Conservation (phyloP, 2,329 filamentous ascomycete genomes). For the Chaetothyriales sp. region DNA sequence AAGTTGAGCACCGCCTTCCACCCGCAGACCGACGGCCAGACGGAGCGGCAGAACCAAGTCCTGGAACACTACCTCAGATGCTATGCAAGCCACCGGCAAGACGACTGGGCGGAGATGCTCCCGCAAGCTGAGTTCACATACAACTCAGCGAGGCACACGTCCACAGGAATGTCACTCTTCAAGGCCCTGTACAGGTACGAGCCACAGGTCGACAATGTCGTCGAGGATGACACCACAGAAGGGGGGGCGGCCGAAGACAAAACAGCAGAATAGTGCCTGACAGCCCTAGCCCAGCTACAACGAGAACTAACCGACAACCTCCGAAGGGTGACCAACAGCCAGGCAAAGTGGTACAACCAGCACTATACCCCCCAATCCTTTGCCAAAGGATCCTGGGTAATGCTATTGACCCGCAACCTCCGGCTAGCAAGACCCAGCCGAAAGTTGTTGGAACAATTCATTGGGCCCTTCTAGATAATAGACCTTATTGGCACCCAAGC, state of each 20-base stretch:
- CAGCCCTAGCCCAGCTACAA: no score
- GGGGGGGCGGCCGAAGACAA: no score
- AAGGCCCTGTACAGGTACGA: not conserved
- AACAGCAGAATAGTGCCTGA: no score
- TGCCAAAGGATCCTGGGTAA: not conserved
- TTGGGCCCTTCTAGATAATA: not conserved
- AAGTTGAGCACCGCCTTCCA: constrained; percentile 5
- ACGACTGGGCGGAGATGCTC: constrained; percentile 1
- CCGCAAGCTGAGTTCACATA: not conserved
- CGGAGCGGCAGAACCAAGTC: constrained; percentile 4
- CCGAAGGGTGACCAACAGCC: no score
- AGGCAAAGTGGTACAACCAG: not conserved
- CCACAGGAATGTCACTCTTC: not conserved
- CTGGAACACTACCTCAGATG: constrained; percentile 5
- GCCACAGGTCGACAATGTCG: not conserved
- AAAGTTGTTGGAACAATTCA: not conserved
- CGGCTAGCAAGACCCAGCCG: not conserved
- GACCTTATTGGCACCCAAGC: not conserved
- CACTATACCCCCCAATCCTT: not conserved
- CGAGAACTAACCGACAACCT: no score
- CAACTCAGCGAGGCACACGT: not conserved
- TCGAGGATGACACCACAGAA: no score
- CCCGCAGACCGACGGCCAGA: no score
- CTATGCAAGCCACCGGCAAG: constrained; percentile 4
- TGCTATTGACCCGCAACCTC: not conserved